Percentiles rank a stretch among this genome's conserved stretches.
Conservation (phyloP, 148 eudicot species). For the Camellia sinensis region DNA sequence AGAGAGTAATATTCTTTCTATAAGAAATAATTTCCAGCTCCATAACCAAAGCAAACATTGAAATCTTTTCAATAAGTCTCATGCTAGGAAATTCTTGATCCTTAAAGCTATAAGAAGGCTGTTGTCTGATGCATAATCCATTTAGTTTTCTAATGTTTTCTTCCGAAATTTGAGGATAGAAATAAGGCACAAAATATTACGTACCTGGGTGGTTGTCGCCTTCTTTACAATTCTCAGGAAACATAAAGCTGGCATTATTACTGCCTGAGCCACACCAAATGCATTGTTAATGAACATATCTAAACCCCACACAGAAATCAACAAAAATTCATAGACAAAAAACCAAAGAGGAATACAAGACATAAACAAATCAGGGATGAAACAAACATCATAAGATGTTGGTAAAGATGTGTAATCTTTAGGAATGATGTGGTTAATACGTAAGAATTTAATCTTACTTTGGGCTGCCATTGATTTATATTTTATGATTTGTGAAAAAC, state of each 20-base stretch:
- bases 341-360: too few relatives aligned
- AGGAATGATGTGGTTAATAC: too few relatives aligned
- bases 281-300: not conserved
- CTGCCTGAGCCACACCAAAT: conserved; percentile 35
- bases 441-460: too few relatives aligned
- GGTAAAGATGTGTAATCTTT: not conserved
- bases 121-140: not conserved
- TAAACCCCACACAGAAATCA: not conserved
- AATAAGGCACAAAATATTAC: not conserved
- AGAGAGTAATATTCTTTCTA: too few relatives aligned
- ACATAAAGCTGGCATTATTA: conserved; percentile 68
- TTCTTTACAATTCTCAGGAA: conserved; percentile 55
- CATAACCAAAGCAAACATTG: too few relatives aligned
- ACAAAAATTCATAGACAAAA: not conserved
- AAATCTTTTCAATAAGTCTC: not conserved
- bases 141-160: too few relatives aligned
- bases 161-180: not conserved
- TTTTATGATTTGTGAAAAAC: too few relatives aligned
- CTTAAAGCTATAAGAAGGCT: not conserved
- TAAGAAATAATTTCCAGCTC: too few relatives aligned
- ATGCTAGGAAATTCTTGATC: not conserved
- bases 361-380: not conserved
- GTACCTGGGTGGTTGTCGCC: conserved; percentile 64
- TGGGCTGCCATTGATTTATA: too few relatives aligned
- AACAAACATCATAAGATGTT: not conserved